These are phyloP conservation scores for Alternaria angustiovoidea DNA, from an alignment of 2,329 filamentous ascomycete species.

Conservation along the genomic window DNA sequence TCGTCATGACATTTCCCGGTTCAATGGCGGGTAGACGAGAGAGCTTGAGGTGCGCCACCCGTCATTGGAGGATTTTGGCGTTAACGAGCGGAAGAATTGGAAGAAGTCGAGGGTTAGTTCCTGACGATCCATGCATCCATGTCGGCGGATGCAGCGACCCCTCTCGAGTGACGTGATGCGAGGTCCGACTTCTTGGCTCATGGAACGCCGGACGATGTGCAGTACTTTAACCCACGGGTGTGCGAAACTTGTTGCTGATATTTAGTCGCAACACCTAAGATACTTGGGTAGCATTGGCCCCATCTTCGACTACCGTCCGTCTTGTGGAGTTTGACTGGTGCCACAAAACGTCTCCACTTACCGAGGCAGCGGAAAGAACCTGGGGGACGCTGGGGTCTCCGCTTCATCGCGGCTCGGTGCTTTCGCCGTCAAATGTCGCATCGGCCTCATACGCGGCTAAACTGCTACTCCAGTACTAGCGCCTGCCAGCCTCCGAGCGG, in stretches of 20 bases:
- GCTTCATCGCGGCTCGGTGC: conserved; percentile 3
- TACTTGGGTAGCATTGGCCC: background rate
- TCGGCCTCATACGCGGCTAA: conserved; percentile 10
- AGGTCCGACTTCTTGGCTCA: conserved; percentile 3
- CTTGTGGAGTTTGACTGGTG: background rate
- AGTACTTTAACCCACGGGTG: background rate
- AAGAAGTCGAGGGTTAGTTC: conserved; percentile 14
- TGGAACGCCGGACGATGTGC: background rate
- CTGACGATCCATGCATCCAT: conserved; percentile 29
- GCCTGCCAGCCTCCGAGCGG: background rate
- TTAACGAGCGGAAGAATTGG: conserved; percentile 31
- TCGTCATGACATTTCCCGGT: conserved; percentile 18
- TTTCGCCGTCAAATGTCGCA: conserved; percentile 7
- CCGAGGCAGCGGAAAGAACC: conserved; percentile 14
- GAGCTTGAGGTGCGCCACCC: conserved; percentile 8
- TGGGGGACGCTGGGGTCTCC: conserved; percentile 14
- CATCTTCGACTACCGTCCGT: background rate
- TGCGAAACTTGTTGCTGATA: background rate
- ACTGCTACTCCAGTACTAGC: conserved; percentile 9
- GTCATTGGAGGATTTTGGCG: conserved; percentile 36
- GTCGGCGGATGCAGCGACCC: conserved; percentile 17
- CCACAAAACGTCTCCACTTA: conserved; percentile 5
- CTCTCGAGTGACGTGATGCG: conserved; percentile 15
- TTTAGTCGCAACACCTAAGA: background rate
- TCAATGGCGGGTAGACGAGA: conserved; percentile 2